Evolutionary conservation across 2,329 filamentous ascomycete species (phyloP).

Genomic region (Coleophoma eucalyptorum): DNA sequence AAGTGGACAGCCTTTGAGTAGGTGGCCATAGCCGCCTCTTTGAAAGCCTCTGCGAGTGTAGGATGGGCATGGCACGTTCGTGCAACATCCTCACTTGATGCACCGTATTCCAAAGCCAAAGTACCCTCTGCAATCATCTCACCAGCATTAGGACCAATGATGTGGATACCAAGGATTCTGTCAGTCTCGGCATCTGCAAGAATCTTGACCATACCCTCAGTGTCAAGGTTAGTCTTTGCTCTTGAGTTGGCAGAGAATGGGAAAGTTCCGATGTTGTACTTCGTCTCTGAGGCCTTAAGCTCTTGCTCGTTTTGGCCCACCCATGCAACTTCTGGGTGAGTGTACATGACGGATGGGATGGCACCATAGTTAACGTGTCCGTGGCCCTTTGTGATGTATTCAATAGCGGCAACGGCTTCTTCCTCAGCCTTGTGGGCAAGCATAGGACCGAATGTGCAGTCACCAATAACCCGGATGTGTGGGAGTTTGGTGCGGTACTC

Average conservation of each 20-base stretch:
- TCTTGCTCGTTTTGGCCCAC: constrained; percentile 97
- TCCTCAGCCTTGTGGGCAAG: constrained; percentile 99
- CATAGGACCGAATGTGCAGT: constrained; percentile 97
- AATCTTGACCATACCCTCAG: constrained; percentile 96
- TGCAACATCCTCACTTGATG: constrained; percentile 89
- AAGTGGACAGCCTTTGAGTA: constrained; percentile 95
- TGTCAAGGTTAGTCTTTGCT: constrained; percentile 97
- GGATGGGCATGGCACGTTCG: constrained; percentile 96
- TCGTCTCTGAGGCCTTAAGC: constrained; percentile 81
- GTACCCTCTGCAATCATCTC: constrained; percentile 99
- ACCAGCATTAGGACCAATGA: constrained; percentile 91
- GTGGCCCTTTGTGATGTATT: constrained; percentile 97
- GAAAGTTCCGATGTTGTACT: constrained; percentile 92
- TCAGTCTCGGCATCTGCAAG: constrained; percentile 95
- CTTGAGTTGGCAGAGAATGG: constrained; percentile 98
- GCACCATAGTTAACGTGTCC: constrained; percentile 98
- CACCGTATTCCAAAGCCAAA: constrained; percentile 92
- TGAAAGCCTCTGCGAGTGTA: constrained; percentile 85
- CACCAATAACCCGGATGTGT: constrained; percentile 95
- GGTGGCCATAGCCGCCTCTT: constrained; percentile 98
- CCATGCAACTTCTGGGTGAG: constrained; percentile 97
- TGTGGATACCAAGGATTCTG: constrained; percentile 91
- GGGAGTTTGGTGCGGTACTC: constrained; percentile 98
- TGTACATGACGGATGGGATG: constrained; percentile 99
- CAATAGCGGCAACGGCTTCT: constrained; percentile 89